A percentile compares a stretch with the other conserved stretches of the same genome.
phyloP scores from a whole-genome alignment of 2,329 filamentous ascomycete genomes.

The Fusarium liriodendri region DNA sequence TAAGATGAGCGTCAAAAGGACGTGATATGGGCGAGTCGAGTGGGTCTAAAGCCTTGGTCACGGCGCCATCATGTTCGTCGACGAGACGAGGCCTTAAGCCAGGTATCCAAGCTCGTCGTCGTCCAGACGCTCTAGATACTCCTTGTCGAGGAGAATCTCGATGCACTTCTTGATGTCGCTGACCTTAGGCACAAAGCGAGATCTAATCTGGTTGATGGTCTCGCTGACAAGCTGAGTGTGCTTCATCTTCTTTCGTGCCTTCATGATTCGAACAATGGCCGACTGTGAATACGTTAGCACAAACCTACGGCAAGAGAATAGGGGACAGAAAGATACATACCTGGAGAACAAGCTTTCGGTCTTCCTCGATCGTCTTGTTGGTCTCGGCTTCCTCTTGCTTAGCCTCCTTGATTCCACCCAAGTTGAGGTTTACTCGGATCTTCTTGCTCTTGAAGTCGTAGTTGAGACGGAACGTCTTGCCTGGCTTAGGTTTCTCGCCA shows the following conservation, averaged over 20 bases:
- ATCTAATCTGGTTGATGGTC: conserved; percentile 94
- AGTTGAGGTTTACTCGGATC: conserved; percentile 95
- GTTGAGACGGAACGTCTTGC: conserved; percentile 86
- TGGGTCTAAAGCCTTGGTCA: neutral
- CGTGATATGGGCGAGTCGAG: neutral
- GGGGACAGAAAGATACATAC: conserved; percentile 63
- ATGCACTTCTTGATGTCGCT: conserved; percentile 99
- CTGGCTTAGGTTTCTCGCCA: conserved; percentile 77
- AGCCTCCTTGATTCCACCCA: conserved; percentile 92
- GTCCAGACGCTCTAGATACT: conserved; percentile 95
- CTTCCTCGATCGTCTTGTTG: conserved; percentile 99
- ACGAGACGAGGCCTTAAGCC: conserved; percentile 65
- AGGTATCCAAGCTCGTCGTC: conserved; percentile 95
- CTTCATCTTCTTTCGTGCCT: conserved; percentile 99
- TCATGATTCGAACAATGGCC: conserved; percentile 99
- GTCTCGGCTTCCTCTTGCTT: conserved; percentile 97
- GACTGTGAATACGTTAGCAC: conserved; percentile 69
- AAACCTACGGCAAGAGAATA: neutral
- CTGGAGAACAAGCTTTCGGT: conserved; percentile 95
- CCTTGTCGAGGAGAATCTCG: conserved; percentile 97
- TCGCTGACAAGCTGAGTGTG: conserved; percentile 94
- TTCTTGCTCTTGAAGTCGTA: conserved; percentile 99
- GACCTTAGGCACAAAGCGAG: conserved; percentile 92
- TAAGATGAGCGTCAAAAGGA: conserved; percentile 3
- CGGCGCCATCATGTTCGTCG: neutral